phyloP scores from a whole-genome alignment of 257 asterid genomes.

The Przewalskia tangutica region DNA sequence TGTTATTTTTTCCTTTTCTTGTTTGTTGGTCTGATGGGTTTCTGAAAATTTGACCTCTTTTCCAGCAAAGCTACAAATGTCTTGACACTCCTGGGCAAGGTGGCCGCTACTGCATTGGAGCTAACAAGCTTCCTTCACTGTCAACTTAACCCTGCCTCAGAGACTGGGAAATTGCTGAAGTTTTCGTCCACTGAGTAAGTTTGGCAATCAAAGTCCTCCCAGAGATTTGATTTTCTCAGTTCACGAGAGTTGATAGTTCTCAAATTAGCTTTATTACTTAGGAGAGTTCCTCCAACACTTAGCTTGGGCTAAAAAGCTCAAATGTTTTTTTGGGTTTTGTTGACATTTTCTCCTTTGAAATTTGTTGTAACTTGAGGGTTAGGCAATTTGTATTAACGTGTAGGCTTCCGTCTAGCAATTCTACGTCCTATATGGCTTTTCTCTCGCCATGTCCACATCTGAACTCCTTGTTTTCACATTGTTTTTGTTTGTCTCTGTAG shows the following conservation, averaged over 20 bases:
- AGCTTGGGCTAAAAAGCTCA: background rate
- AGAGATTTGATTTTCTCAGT: background rate
- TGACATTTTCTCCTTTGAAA: background rate
- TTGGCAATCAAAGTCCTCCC: background rate
- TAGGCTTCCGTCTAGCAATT: background rate
- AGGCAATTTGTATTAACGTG: background rate
- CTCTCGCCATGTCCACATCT: background rate
- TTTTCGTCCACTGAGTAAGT: conserved; percentile 17
- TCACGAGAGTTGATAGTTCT: background rate
- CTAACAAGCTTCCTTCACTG: conserved; percentile 70
- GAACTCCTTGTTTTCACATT: background rate
- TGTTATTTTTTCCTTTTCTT: background rate
- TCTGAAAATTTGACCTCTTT: conserved; percentile 1
- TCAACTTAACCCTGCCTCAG: conserved; percentile 39
- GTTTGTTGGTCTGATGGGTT: background rate
- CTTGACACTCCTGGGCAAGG: conserved; percentile 52
- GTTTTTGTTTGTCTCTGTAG: background rate
- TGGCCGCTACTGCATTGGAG: conserved; percentile 65
- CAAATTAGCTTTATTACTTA: background rate
- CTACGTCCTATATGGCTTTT: background rate
- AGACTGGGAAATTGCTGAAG: conserved; percentile 22
- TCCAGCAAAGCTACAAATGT: conserved; percentile 59
- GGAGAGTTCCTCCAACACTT: background rate
- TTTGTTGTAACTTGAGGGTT: background rate
- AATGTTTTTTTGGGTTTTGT: background rate